Percentiles rank a stretch among this genome's conserved stretches.
phyloP scores from a whole-genome alignment of 768 basidiomycete genomes.

The Lyophyllum decastes region DNA sequence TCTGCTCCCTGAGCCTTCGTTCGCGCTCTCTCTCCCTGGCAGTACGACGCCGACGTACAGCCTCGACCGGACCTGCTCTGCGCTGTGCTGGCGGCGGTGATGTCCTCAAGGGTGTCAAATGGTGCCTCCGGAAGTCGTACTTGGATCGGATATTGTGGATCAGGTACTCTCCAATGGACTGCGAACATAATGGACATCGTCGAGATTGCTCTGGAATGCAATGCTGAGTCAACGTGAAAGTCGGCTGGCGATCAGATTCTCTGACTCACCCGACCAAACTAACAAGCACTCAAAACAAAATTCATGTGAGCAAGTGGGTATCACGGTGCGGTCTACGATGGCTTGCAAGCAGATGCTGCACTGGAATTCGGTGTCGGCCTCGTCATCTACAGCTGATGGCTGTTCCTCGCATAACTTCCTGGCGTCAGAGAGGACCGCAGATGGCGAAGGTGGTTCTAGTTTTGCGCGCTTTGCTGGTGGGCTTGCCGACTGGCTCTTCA shows the following conservation, averaged over 20 bases:
- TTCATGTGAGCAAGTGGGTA: constrained; percentile 87
- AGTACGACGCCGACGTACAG: constrained; percentile 33
- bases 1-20: constrained; percentile 46
- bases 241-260: neutral
- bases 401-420: neutral
- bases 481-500: constrained; percentile 20
- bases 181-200: constrained; percentile 76
- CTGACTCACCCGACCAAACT: constrained; percentile 76
- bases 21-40: constrained; percentile 57
- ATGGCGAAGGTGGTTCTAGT: constrained; percentile 27
- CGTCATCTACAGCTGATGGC: constrained; percentile 32
- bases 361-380: constrained; percentile 52
- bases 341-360: constrained; percentile 88
- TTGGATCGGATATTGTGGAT: constrained; percentile 80
- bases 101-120: constrained; percentile 63
- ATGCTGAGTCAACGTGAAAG: neutral
- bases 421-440: neutral
- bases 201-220: constrained; percentile 65
- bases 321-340: constrained; percentile 74
- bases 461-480: constrained; percentile 41
- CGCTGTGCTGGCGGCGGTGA: constrained; percentile 40
- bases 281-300: constrained; percentile 93
- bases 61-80: constrained; percentile 26
- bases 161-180: constrained; percentile 67
- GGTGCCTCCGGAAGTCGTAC: constrained; percentile 82